Percentiles rank a stretch among this genome's conserved stretches.
Conservation (phyloP, 768 basidiomycete genomes). For the Mycena polygramma region DNA sequence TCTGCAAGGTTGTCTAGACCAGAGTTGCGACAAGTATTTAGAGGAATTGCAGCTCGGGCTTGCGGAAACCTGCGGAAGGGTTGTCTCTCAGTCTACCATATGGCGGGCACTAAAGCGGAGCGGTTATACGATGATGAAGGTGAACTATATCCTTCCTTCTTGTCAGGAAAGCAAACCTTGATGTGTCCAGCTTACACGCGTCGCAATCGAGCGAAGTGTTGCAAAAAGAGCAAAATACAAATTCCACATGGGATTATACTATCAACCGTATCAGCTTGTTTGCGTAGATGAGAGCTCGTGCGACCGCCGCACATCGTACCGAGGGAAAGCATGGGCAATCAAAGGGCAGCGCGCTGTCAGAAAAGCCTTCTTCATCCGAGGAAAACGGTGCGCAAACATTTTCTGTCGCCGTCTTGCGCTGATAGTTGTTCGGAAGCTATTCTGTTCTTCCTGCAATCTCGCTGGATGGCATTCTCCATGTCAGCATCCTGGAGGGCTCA, state of each 20-base stretch:
- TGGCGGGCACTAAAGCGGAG: slow-evolving; percentile 39
- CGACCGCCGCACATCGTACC: too few species aligned
- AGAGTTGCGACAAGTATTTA: slow-evolving; percentile 44
- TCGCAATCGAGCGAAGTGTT: slow-evolving; percentile 31
- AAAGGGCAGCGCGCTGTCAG: too few species aligned
- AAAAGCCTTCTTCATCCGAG: too few species aligned
- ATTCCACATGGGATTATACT: slow-evolving; percentile 23
- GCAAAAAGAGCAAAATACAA: slow-evolving; percentile 17
- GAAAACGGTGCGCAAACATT: too few species aligned
- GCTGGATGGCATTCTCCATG: too few species aligned
- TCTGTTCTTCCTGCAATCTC: too few species aligned
- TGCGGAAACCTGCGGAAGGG: slow-evolving; percentile 33
- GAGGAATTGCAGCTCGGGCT: slow-evolving; percentile 45
- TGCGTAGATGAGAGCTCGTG: slow-evolving; percentile 43
- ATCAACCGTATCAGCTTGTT: slow-evolving; percentile 39
- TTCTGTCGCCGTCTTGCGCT: too few species aligned
- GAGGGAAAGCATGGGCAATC: too few species aligned
- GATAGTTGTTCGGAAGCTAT: too few species aligned
- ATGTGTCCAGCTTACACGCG: slow-evolving; percentile 31
- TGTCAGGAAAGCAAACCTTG: not conserved
- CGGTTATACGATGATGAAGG: slow-evolving; percentile 47
- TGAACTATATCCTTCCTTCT: slow-evolving; percentile 10
- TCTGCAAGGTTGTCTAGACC: slow-evolving; percentile 24
- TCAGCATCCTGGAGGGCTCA: too few species aligned
- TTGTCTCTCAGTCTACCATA: slow-evolving; percentile 42